Evolutionary conservation across 345 rosid genomes (phyloP).

Genomic region (Eucalyptus polyanthemos): DNA sequence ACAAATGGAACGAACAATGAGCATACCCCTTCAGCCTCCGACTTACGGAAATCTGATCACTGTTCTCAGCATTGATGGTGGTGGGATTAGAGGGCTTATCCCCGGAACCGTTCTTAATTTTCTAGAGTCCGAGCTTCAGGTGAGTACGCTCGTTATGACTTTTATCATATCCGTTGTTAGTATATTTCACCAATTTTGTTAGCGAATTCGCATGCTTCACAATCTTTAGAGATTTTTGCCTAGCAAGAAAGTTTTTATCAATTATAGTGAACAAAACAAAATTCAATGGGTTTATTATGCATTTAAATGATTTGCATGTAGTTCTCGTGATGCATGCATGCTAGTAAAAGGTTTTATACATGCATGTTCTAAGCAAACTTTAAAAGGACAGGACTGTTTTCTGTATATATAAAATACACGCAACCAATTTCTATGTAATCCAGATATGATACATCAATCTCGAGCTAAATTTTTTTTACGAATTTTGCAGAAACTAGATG

Average conservation of each 20-base stretch:
- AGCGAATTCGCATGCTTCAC: not conserved
- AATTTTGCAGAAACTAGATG: constrained; percentile 14
- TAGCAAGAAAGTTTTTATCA: not conserved
- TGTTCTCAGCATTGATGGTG: constrained; percentile 37
- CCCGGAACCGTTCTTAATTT: constrained; percentile 16
- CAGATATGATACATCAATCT: not conserved
- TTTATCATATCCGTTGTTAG: not conserved
- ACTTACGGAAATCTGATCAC: constrained; percentile 15
- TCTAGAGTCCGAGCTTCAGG: constrained; percentile 25
- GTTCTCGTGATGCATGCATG: not conserved
- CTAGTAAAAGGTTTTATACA: too few relatives aligned
- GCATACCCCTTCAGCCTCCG: constrained; percentile 6
- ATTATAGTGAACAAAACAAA: not conserved
- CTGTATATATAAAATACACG: not conserved
- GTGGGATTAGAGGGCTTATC: constrained; percentile 33
- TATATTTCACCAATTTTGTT: not conserved
- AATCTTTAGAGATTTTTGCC: not conserved
- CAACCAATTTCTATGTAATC: not conserved
- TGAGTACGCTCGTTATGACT: not conserved
- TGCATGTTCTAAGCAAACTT: not conserved
- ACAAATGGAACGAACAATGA: not conserved
- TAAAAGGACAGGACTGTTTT: constrained; percentile 9
- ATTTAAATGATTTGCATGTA: not conserved
- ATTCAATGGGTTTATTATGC: not conserved
- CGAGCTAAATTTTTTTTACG: not conserved